phyloP scores from a whole-genome alignment of 169 alveolate species.

The Cyclospora cayetanensis region DNA sequence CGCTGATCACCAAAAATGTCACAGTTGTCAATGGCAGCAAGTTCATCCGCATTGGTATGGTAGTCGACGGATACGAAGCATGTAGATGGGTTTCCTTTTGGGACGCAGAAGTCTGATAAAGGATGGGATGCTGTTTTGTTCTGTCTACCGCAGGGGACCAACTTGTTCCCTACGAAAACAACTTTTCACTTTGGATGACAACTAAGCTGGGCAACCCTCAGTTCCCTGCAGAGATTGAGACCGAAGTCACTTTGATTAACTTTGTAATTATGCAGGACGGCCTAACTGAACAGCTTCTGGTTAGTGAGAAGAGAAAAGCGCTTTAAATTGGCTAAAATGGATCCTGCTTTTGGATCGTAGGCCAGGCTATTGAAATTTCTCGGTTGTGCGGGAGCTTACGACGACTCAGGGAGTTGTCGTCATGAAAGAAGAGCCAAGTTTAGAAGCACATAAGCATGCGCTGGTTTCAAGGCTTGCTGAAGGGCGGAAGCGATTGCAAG shows the following conservation, averaged over 20 bases:
- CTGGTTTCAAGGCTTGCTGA: constrained; percentile 91
- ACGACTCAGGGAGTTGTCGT: constrained; percentile 88
- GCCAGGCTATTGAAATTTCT: neutral
- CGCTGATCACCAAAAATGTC: constrained; percentile 39
- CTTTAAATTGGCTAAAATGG: neutral
- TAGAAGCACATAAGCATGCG: constrained; percentile 91
- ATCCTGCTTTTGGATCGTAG: neutral
- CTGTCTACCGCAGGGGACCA: constrained; percentile 75
- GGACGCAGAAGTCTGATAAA: neutral
- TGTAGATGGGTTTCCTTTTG: neutral
- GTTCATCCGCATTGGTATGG: constrained; percentile 45
- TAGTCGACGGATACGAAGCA: neutral
- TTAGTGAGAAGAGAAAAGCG: constrained; percentile 87
- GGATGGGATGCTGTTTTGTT: neutral
- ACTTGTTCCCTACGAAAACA: constrained; percentile 84
- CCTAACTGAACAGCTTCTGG: constrained; percentile 81
- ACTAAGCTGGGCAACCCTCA: constrained; percentile 95
- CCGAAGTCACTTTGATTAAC: constrained; percentile 92
- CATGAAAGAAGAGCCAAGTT: constrained; percentile 89
- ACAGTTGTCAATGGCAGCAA: constrained; percentile 32
- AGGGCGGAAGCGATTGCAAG: constrained; percentile 89
- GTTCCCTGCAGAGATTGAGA: constrained; percentile 94
- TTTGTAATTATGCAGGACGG: constrained; percentile 95
- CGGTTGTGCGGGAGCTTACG: neutral
- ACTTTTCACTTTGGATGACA: constrained; percentile 93